Evolutionary conservation across 768 basidiomycete species (phyloP), one percentile per base, ranked within the genome.

Genomic region (Mycena kentingensis): DNA sequence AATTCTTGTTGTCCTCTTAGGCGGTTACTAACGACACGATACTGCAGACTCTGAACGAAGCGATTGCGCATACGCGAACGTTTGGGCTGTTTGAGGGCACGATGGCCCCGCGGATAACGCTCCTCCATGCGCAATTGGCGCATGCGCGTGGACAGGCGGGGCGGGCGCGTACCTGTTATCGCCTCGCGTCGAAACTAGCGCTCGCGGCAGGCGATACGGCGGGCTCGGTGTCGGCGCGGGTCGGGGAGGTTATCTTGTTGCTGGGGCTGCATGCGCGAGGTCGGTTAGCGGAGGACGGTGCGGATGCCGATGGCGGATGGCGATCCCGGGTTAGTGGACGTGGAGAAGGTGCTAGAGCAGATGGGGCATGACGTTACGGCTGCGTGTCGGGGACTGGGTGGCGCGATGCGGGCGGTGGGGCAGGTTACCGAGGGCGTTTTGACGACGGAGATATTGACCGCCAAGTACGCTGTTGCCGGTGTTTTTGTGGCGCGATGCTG

Each of bases 101-200:
- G 0, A 90, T 84, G 60, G 72, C 82, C 2, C 77, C 84, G 1
- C 81, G 85, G 4, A 81, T 90, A 10, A 76, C 85, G 5, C 73
- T 91, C 6, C 78, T 85, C 52, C 78, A 87, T 46, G 89, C 83
- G 0, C 87, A 92, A 54, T 78, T 90, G 26, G 83, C 87, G 5
- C 89, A 92, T 64, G 81, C 87, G 2, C 67, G 80, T 4, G 81
- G 82, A 1, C 73, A 79, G 6, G 64, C 70, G 0, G 71, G 74
- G 11, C 75, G 80, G 2, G 89, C 90, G n/a, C 60, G 74, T 42
- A 70, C 76, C 32, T 87, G 84, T 49, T 92, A 90, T 65, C 74
- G 72, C 35, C 77, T 85, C 5, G 85, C 87, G 3, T 81, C 80
- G 5, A 67, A 73, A 42, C 67, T 88, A 1, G 73, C 75, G 19